These are phyloP conservation scores for Epichloe scottii DNA, from an alignment of 2,329 filamentous ascomycete genomes.

Conservation along the genomic window DNA sequence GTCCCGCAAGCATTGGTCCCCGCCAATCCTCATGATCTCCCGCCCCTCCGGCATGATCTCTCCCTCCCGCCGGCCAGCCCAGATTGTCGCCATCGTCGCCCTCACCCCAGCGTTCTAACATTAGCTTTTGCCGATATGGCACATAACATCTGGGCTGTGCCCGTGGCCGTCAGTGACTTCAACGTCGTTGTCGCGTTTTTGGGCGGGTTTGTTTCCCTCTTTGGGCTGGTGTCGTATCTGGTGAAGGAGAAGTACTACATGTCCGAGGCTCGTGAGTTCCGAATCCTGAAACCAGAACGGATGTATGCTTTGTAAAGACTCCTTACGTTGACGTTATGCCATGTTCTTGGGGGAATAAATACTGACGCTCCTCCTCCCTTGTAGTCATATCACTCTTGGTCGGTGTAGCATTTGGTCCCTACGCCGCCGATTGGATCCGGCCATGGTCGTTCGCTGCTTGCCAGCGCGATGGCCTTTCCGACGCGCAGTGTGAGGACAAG, in stretches of 20 bases:
- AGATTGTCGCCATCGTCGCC: neutral
- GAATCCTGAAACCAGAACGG: neutral
- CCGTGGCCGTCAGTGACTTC: constrained; percentile 58
- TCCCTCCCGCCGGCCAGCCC: constrained; percentile 1
- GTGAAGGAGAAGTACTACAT: constrained; percentile 85
- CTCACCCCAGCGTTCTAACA: constrained; percentile 10
- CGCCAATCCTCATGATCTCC: neutral
- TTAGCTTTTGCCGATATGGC: constrained; percentile 11
- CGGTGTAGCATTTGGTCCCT: constrained; percentile 66
- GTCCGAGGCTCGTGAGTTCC: constrained; percentile 67
- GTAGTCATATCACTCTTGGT: constrained; percentile 67
- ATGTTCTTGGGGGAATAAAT: too few relatives aligned
- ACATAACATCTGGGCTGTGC: constrained; percentile 19
- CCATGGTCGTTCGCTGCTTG: constrained; percentile 60
- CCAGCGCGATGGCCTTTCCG: constrained; percentile 9
- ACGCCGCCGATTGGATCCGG: constrained; percentile 62
- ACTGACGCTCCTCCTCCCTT: neutral
- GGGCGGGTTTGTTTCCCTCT: constrained; percentile 82
- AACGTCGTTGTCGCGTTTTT: constrained; percentile 72
- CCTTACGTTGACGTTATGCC: too few relatives aligned
- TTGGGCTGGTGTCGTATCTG: constrained; percentile 79
- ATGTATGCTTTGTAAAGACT: neutral
- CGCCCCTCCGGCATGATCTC: constrained; percentile 4
- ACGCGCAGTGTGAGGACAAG: constrained; percentile 29
- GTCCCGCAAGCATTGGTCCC: neutral